Percentiles rank a stretch among this genome's conserved stretches.
Conservation (phyloP, 2,329 filamentous ascomycete species). For the Alternaria incomplexa region DNA sequence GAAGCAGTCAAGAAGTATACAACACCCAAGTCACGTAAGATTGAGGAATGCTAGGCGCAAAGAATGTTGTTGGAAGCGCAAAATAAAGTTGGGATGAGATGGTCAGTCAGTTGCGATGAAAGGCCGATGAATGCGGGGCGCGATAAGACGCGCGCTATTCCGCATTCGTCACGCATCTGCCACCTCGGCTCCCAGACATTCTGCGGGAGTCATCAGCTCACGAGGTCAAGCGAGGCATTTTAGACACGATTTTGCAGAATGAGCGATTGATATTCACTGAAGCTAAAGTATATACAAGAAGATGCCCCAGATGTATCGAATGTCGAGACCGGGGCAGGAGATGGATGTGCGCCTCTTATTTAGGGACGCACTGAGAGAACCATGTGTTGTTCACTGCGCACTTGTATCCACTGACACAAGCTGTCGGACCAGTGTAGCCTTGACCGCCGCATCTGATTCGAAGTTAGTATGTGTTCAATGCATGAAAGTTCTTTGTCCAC, state of each 20-base stretch:
- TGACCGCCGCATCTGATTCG: conserved; percentile 26
- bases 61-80: neutral
- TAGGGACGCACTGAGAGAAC: conserved; percentile 15
- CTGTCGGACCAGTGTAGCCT: conserved; percentile 23
- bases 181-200: neutral
- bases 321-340: neutral
- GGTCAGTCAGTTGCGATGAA: neutral
- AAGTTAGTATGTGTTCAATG: neutral
- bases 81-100: neutral
- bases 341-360: neutral
- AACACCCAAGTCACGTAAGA: neutral
- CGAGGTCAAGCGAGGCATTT: neutral
- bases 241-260: neutral
- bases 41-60: neutral
- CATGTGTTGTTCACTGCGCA: conserved; percentile 10
- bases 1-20: neutral
- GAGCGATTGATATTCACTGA: conserved; percentile 6
- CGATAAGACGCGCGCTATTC: conserved; percentile 10
- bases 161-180: conserved; percentile 6
- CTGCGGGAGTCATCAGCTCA: neutral
- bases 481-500: neutral
- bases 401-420: conserved; percentile 24
- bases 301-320: neutral
- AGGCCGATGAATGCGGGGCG: conserved; percentile 7
- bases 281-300: conserved; percentile 24